Base-by-base conservation (phyloP, 495 filamentous ascomycete species). In the Penicillium verhagenii region DNA sequence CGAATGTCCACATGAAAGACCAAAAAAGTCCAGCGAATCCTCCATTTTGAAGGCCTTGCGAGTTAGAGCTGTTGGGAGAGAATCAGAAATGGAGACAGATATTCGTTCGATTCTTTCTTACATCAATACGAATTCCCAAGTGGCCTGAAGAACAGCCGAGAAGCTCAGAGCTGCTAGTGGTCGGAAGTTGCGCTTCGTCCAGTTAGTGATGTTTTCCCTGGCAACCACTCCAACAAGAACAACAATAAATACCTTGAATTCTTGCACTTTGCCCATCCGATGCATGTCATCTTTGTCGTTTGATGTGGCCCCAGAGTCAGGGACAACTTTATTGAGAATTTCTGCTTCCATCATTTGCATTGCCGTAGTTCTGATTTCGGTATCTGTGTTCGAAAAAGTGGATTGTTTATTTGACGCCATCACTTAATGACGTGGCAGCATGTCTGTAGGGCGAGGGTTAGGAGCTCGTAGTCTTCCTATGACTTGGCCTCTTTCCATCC, bases 1-100 rank as follows among this genome's bases (percentile, higher is more conserved):
- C 40, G 26, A 64, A 67, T 8, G 56, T 59, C 45, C 60, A 57
- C 14, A 74, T 29, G 47, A 67, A 73, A 16, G 63, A 58, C 63
- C 67, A 74, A 23, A 74, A 62, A 11, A 67, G 49, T 6, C 60
- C 63, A 4, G 56, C 51, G 6, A 58, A 38, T 2, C 60, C 57
- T 1, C 52, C 57, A 44, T 62, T 52, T 38, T 54, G 7, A 7
- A 62, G 52, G 3, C 59, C 59, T 19, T 58, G 42, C 2, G 50
- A 42, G 43, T 58, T 61, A 6, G 59, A 54, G 6, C 55, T 58
- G 18, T 20, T 26, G 9, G 9, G 3, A 13, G 35, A 24, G 11
- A 42, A 28, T 58, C 55, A 9, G 54, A 54, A 3, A 49, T 58
- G 21, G 19, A 33, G 14, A 14, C 6, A 18, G 40, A 13, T 13